A percentile compares a stretch with the other conserved stretches of the same genome.
phyloP scores from a whole-genome alignment of 768 basidiomycete genomes.

The Psilocybe azurescens region DNA sequence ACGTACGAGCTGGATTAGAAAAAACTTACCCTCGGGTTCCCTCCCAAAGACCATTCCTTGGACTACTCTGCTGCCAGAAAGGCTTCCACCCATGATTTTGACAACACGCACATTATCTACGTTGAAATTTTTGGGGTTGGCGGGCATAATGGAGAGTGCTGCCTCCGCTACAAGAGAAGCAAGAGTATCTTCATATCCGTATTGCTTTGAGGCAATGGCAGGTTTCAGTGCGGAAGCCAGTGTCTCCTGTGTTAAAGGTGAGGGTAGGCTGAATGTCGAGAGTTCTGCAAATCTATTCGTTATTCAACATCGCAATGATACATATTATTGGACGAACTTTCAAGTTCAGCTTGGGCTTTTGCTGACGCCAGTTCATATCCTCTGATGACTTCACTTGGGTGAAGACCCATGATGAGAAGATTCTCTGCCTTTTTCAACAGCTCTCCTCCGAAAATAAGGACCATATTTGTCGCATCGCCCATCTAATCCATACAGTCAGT shows the following conservation, averaged over 20 bases:
- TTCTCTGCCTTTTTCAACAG: conserved; percentile 92
- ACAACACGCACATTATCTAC: conserved; percentile 98
- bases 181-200: conserved; percentile 87
- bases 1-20: not conserved
- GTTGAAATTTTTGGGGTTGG: conserved; percentile 90
- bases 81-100: conserved; percentile 95
- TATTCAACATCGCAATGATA: not conserved
- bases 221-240: conserved; percentile 84
- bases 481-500: conserved; percentile 55
- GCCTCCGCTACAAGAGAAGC: conserved; percentile 91
- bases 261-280: conserved; percentile 70
- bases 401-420: conserved; percentile 94
- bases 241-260: conserved; percentile 70
- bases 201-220: conserved; percentile 96
- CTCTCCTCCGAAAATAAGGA: conserved; percentile 95
- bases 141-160: conserved; percentile 89
- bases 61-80: conserved; percentile 86
- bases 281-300: conserved; percentile 53
- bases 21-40: conserved; percentile 82
- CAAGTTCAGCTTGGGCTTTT: conserved; percentile 87
- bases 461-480: conserved; percentile 97
- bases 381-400: conserved; percentile 93
- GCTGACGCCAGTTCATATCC: conserved; percentile 92
- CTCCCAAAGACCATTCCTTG: conserved; percentile 98
- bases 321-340: conserved; percentile 63